Percentiles rank a stretch among this genome's conserved stretches.
Evolutionary conservation across 2,329 filamentous ascomycete species (phyloP).

Genomic region (Sporothrix variecibatus): DNA sequence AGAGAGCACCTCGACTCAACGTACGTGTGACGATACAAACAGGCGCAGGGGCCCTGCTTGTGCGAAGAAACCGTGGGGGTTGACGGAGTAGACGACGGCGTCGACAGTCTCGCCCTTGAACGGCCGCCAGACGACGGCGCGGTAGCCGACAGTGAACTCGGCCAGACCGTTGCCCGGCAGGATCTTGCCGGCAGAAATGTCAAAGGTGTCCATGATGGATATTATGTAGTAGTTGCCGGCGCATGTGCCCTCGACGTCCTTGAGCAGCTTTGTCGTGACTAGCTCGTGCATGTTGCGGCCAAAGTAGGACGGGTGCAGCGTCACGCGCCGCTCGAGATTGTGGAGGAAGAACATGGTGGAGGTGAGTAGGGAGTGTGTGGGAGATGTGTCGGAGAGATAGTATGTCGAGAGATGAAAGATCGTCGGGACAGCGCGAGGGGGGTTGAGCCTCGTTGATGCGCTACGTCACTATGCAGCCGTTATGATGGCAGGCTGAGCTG

Average conservation of each 20-base stretch:
- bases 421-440: background rate
- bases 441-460: background rate
- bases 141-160: slow-evolving; percentile 92
- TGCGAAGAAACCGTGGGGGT: slow-evolving; percentile 88
- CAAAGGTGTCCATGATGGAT: slow-evolving; percentile 94
- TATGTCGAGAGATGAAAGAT: background rate
- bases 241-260: slow-evolving; percentile 93
- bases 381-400: background rate
- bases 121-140: slow-evolving; percentile 94
- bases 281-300: slow-evolving; percentile 90
- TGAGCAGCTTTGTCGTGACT: slow-evolving; percentile 83
- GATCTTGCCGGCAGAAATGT: slow-evolving; percentile 91
- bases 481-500: background rate
- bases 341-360: slow-evolving; percentile 93
- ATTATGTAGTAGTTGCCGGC: slow-evolving; percentile 97
- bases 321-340: slow-evolving; percentile 92
- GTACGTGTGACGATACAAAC: slow-evolving; percentile 83
- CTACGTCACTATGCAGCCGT: background rate
- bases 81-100: slow-evolving; percentile 88
- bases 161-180: slow-evolving; percentile 88
- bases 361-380: background rate
- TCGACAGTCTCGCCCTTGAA: slow-evolving; percentile 99
- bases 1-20: no score
- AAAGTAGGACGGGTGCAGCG: slow-evolving; percentile 95
- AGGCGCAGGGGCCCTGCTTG: slow-evolving; percentile 76